phyloP scores from a whole-genome alignment of 441 rosid species.

The Euphorbia celastroides region DNA sequence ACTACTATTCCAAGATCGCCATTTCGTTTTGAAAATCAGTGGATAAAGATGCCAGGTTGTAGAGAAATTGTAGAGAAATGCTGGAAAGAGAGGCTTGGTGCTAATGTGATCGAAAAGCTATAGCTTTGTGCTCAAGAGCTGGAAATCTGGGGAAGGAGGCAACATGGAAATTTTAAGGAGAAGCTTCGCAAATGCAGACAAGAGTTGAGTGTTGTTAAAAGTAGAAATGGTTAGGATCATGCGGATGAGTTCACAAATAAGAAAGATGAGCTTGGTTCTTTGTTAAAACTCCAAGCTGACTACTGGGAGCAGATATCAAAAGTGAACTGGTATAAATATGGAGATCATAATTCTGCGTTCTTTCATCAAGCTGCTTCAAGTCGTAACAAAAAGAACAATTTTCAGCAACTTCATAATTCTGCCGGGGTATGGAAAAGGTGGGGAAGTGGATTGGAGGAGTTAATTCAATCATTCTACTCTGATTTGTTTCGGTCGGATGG shows the following conservation, averaged over 20 bases:
- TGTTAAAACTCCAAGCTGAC: neutral
- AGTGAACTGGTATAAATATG: neutral
- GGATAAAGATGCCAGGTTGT: neutral
- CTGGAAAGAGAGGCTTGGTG: neutral
- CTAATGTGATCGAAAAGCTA: neutral
- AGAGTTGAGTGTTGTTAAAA: no score
- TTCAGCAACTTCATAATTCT: neutral
- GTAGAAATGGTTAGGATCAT: neutral
- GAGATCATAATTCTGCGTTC: neutral
- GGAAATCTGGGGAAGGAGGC: neutral
- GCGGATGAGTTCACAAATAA: neutral
- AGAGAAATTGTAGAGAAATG: neutral
- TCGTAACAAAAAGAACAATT: neutral
- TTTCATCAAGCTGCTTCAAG: neutral
- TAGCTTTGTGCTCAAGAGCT: neutral
- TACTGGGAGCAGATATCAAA: neutral
- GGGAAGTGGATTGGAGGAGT: neutral
- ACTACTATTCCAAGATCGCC: neutral
- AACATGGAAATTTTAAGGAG: neutral
- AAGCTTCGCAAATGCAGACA: neutral
- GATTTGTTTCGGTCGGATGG: neutral
- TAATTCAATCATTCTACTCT: neutral
- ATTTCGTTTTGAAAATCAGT: neutral
- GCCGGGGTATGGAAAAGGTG: neutral
- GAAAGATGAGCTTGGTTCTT: neutral